Evolutionary conservation across 2,329 filamentous ascomycete genomes (phyloP), one percentile per base, ranked within the genome.

Genomic region (Colletotrichum cordylinicola): DNA sequence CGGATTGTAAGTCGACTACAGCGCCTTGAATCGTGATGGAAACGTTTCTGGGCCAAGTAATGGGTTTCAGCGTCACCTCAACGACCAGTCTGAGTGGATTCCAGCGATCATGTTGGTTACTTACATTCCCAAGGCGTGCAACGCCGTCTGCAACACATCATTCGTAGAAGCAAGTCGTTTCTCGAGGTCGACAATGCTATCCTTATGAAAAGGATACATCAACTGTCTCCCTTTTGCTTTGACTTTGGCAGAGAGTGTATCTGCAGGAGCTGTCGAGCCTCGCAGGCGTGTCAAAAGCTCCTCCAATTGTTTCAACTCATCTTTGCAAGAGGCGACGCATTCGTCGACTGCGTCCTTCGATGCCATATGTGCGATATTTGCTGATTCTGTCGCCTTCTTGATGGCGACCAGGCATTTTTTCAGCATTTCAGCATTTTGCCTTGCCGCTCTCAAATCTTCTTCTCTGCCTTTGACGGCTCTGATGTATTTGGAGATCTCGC

Each of bases 401-500:
- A 70, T 43, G 8, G 35, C 55, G 1, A 1, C 8, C 12, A 70
- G 0, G 5, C 55, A 62, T 12, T 43, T 61, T 5, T 2, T 56
- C 16, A 70, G 21, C 2, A n/a, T n/a, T 0, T 70, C 24, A 2
- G 67, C 56, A 1, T 61, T 56, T 3, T 27, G 16, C 2, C 27
- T 48, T 4, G 55, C 67, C 9, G 5, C 39, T 18, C 6, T 27
- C 10, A 70, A 16, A 2, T 70, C 67, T 3, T 27, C 15, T 0
- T 62, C 13, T 29, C 67, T 52, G 16, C 67, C 33, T 1, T 62
- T 62, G 18, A 70, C 67, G 2, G 35, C 67, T 8, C 62, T 37
- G 27, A 70, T 12, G 35, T 62, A 70, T 8, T 70, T 70, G 9
- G 27, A 39, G 12, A 70, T 62, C 10, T 48, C 56, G 67, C 35